Evolutionary conservation across 371 early-diverging fungal species (phyloP).

Genomic region (Coemansia sp.): DNA sequence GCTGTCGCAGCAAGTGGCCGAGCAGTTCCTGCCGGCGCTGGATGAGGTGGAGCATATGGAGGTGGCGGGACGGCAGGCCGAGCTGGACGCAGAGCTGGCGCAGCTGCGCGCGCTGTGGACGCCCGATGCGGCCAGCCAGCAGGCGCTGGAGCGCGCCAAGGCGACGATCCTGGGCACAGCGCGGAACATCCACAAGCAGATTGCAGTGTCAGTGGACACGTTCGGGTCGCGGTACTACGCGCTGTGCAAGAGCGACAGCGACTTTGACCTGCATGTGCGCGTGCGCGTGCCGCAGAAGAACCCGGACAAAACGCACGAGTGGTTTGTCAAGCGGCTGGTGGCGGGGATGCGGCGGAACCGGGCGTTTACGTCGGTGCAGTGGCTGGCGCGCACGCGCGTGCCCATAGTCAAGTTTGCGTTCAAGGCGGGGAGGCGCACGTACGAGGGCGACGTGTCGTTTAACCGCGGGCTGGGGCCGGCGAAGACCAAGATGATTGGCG

Average conservation of each 20-base stretch:
- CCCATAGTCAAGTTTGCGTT: constrained; percentile 57
- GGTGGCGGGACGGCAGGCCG: neutral
- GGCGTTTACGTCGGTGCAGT: constrained; percentile 37
- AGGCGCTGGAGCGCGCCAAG: neutral
- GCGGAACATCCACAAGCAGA: neutral
- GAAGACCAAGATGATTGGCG: constrained; percentile 75
- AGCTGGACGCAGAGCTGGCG: constrained; percentile 5
- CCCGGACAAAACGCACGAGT: neutral
- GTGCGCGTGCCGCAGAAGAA: neutral
- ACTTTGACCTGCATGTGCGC: constrained; percentile 22
- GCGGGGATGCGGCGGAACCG: neutral
- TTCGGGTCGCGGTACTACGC: constrained; percentile 39
- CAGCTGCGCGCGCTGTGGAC: neutral
- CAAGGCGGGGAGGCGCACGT: constrained; percentile 13
- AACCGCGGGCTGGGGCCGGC: constrained; percentile 76
- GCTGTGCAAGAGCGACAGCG: constrained; percentile 30
- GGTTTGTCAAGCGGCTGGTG: constrained; percentile 1
- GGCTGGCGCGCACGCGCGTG: constrained; percentile 51
- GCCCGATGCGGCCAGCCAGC: neutral
- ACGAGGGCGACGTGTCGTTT: constrained; percentile 76
- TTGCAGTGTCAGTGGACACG: neutral
- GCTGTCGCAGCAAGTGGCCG: neutral
- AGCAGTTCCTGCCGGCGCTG: constrained; percentile 5
- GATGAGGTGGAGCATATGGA: neutral
- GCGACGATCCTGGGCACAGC: neutral